phyloP scores from a whole-genome alignment of 192 early-diverging fungal species.

The Podila horticola region DNA sequence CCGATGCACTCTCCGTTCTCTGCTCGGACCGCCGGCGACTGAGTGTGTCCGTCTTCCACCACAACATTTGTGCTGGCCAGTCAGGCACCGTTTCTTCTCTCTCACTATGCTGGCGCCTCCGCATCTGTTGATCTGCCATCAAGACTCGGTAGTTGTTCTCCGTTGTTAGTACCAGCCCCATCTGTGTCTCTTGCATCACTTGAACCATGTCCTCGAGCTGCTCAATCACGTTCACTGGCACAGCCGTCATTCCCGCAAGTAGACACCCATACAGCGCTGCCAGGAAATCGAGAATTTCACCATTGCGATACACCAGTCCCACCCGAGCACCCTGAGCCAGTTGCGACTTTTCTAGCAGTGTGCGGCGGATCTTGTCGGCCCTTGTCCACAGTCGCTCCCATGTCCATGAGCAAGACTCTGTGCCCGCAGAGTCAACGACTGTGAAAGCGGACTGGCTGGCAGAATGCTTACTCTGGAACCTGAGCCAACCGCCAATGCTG shows the following conservation, averaged over 20 bases:
- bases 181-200: conserved; percentile 69
- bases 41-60: conserved; percentile 79
- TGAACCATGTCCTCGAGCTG: conserved; percentile 78
- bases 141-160: conserved; percentile 76
- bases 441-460: conserved; percentile 67
- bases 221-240: conserved; percentile 82
- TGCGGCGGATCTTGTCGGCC: conserved; percentile 72
- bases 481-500: too few species aligned
- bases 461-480: conserved; percentile 39
- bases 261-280: conserved; percentile 81
- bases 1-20: too few species aligned
- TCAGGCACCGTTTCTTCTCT: conserved; percentile 15
- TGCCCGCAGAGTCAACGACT: conserved; percentile 72
- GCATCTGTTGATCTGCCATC: conserved; percentile 65
- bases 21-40: too few species aligned
- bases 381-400: conserved; percentile 73
- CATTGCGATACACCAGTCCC: conserved; percentile 79
- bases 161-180: conserved; percentile 77
- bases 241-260: conserved; percentile 80
- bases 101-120: conserved; percentile 23
- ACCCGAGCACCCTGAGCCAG: conserved; percentile 70
- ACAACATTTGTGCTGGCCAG: conserved; percentile 70
- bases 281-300: conserved; percentile 82
- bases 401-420: conserved; percentile 68
- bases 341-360: conserved; percentile 64